A percentile compares a stretch with the other conserved stretches of the same genome.
Conservation (phyloP, 1,284 basidiomycete species). For the Irpex rosettiformis region DNA sequence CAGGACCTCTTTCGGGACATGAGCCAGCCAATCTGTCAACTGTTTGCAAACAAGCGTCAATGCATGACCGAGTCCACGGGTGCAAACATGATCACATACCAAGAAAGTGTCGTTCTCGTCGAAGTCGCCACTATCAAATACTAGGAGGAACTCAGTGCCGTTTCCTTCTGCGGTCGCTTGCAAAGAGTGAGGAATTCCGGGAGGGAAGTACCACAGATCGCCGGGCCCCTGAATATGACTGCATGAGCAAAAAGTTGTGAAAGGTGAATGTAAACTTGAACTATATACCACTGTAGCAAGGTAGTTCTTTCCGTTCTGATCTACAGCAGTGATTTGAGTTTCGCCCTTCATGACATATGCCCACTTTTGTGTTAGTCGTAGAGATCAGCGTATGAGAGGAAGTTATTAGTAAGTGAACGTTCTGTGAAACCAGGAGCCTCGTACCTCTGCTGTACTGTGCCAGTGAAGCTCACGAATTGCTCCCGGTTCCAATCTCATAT, state of each 20-base stretch:
- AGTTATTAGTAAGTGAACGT: conserved; percentile 5
- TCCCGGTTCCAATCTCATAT: conserved; percentile 14
- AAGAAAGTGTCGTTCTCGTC: conserved; percentile 69
- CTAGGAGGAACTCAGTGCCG: conserved; percentile 69
- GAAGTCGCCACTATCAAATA: conserved; percentile 65
- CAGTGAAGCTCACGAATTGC: conserved; percentile 17
- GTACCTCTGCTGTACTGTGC: conserved; percentile 18
- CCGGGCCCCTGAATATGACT: conserved; percentile 27
- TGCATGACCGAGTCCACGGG: background rate
- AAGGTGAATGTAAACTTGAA: background rate
- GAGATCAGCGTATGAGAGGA: background rate
- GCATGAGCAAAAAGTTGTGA: background rate
- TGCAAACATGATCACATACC: conserved; percentile 26
- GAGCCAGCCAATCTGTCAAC: conserved; percentile 65
- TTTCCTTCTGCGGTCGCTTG: conserved; percentile 58
- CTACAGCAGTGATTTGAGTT: conserved; percentile 13
- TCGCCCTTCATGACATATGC: conserved; percentile 6
- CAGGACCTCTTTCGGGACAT: conserved; percentile 60
- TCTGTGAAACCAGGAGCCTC: too few species aligned
- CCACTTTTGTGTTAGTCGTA: background rate
- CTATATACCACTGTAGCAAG: conserved; percentile 13
- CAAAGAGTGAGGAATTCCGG: conserved; percentile 52
- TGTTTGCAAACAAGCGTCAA: conserved; percentile 17
- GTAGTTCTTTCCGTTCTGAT: conserved; percentile 13
- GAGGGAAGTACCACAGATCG: conserved; percentile 64